Evolutionary conservation across 768 basidiomycete genomes (phyloP).

Genomic region (Panaeolus papilionaceus): DNA sequence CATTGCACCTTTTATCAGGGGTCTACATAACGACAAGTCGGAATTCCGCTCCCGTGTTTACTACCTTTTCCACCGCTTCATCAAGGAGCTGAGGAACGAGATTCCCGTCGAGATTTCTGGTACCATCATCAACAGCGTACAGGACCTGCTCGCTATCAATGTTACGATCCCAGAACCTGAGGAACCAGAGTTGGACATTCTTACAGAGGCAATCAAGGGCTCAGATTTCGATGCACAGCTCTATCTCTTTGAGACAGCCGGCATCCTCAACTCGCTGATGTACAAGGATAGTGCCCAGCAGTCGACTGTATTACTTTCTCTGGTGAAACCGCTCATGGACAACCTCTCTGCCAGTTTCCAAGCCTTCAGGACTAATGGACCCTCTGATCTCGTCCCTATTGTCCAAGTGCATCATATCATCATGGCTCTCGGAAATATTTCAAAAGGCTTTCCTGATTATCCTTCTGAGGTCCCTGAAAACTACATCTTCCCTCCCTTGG

Average conservation of each 20-base stretch:
- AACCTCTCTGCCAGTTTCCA: constrained; percentile 68
- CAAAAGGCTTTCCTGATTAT: constrained; percentile 96
- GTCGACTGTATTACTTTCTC: constrained; percentile 69
- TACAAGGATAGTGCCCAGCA: constrained; percentile 72
- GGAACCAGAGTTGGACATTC: constrained; percentile 69
- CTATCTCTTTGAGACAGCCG: constrained; percentile 93
- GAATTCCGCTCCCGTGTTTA: constrained; percentile 79
- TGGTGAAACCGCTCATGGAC: constrained; percentile 83
- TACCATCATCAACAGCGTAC: constrained; percentile 72
- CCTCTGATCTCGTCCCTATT: constrained; percentile 77
- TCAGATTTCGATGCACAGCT: constrained; percentile 89
- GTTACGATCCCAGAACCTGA: constrained; percentile 82
- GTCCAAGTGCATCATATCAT: constrained; percentile 91
- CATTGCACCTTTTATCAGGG: constrained; percentile 50
- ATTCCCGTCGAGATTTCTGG: constrained; percentile 75
- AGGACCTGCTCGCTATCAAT: constrained; percentile 80
- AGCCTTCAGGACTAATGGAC: constrained; percentile 57
- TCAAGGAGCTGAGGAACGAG: constrained; percentile 81
- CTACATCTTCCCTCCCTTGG: constrained; percentile 72
- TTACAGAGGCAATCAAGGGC: constrained; percentile 81
- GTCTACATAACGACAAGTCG: constrained; percentile 80
- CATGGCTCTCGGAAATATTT: constrained; percentile 93
- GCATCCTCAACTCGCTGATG: constrained; percentile 82
- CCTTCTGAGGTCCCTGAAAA: constrained; percentile 71
- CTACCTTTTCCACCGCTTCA: constrained; percentile 93